Evolutionary conservation across 1,284 basidiomycete species (phyloP), one percentile per base, ranked within the genome.

Genomic region (Rhodotorula glutinis): DNA sequence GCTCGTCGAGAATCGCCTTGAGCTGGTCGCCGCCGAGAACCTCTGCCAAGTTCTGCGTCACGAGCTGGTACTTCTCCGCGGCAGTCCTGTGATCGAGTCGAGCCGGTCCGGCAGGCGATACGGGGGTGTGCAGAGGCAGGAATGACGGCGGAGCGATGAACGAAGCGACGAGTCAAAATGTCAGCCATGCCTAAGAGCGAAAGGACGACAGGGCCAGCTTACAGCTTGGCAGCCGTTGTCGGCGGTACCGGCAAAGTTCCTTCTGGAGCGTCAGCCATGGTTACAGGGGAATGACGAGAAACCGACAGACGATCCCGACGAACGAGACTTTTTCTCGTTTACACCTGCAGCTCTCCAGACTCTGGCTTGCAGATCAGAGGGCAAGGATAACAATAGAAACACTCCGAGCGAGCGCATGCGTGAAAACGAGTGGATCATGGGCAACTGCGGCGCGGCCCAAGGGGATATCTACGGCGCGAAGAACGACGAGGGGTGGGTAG

Each of bases 41-140:
- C 79, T 99, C 96, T 73, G 91, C 87, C 51, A 98, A 80, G 75
- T 89, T 82, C 60, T 94, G 82, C 0, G 90, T 94, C 74, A 99
- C 96, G 63, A 96, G 82, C 57, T 89, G 84, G 82, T 85, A 96
- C 75, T 87, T 88, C 73, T 87, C 86, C 62, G 88, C 85, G 0
- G 82, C 74, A 4, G 70, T 65, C 11, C 70, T 71, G 58, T 16
- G 3, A 19, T 25, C 11, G 40, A 14, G 23, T 55, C 53, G 17
- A n/a, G 21, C 14, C 53, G 23, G 41, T 38, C 17, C n/a, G 30
- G 3, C 3, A 47, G 19, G 21, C 19, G 47, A 3, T 19, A 9
- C 2, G 2, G 4, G 17, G 43, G 14, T 16, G 43, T 10, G 43
- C 4, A 16, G 8, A 44, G 43, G 27, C 41, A 27, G 23, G 10